These are phyloP conservation scores for Oryza coarctata DNA, from an alignment of 176 grass and related monocot species.

Conservation along the genomic window DNA sequence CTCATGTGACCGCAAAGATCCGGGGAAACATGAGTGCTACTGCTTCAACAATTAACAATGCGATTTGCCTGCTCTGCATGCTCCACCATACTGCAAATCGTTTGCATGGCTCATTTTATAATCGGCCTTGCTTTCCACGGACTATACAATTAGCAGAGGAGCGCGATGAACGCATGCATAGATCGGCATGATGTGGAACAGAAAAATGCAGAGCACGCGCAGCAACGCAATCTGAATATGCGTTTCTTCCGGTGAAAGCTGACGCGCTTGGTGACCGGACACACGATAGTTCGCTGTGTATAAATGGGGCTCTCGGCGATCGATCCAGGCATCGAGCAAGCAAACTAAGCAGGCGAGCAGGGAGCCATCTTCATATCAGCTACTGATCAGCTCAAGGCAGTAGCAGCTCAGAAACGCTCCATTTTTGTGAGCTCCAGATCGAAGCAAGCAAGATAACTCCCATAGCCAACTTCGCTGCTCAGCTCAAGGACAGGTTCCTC, in stretches of 20 bases:
- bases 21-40: background rate
- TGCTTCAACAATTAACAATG: background rate
- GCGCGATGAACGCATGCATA: background rate
- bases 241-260: background rate
- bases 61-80: background rate
- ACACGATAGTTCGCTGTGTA: background rate
- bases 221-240: background rate
- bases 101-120: background rate
- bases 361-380: background rate
- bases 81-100: too few relatives aligned
- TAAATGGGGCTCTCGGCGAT: constrained; percentile 1
- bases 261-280: background rate
- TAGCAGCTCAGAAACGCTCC: background rate
- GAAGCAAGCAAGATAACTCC: background rate
- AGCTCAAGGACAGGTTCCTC: constrained; percentile 44
- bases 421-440: background rate
- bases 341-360: background rate
- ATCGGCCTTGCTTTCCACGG: background rate
- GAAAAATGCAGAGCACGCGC: background rate
- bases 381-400: too few relatives aligned
- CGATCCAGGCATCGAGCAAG: background rate
- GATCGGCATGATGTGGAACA: background rate
- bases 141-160: background rate
- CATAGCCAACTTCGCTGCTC: constrained; percentile 31
- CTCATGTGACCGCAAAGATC: background rate